A percentile compares a stretch with the other conserved stretches of the same genome.
These are phyloP conservation scores for Backusella circina DNA, from an alignment of 192 early-diverging fungal genomes.

Conservation along the genomic window DNA sequence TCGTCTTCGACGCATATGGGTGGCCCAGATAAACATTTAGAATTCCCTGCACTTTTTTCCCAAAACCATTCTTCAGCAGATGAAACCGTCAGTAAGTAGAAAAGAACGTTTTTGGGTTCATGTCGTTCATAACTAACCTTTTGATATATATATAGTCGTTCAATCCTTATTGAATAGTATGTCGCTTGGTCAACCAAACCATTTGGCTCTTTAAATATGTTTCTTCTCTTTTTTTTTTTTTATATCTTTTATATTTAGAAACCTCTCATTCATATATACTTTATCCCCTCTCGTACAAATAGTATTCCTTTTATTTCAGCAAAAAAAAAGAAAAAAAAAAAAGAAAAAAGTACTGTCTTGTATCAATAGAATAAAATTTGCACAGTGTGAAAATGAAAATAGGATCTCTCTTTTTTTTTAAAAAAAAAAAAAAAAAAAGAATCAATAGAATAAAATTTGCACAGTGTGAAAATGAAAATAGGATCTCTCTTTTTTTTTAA, in stretches of 20 bases:
- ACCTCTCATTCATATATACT: background rate
- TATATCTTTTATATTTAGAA: background rate
- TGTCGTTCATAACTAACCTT: too few species aligned
- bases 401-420: background rate
- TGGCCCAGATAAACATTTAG: background rate
- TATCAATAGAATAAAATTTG: background rate
- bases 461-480: background rate
- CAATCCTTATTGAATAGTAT: conserved; percentile 9
- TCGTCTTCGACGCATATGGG: background rate
- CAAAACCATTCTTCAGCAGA: conserved; percentile 12
- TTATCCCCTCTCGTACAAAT: background rate
- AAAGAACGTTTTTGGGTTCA: too few species aligned
- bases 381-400: background rate
- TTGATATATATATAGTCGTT: background rate
- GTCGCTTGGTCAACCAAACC: conserved; percentile 4
- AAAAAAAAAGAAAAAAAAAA: too few species aligned
- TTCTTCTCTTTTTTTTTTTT: background rate
- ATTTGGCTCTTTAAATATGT: conserved; percentile 6
- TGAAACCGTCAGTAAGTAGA: conserved; percentile 11
- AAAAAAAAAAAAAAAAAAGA: too few species aligned
- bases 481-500: background rate
- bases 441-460: background rate
- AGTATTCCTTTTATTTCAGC: background rate
- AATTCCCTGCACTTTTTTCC: conserved; percentile 8
- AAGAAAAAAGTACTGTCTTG: background rate